Evolutionary conservation across 805 yeast genomes (phyloP).

Genomic region (Schwanniomyces sp.): DNA sequence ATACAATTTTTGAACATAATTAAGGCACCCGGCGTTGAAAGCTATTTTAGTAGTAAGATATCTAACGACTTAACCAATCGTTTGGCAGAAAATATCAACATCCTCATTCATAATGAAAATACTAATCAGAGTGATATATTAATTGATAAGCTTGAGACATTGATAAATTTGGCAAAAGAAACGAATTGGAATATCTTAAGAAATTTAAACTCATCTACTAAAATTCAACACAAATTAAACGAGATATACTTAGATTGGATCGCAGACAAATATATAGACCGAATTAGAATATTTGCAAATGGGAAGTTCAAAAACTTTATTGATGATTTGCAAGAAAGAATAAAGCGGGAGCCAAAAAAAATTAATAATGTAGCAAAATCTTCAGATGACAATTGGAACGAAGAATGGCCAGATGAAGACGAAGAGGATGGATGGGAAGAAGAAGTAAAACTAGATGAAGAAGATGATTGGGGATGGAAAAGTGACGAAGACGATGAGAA

Average conservation of each 20-base stretch:
- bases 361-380: not conserved
- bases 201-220: constrained; percentile 5
- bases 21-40: constrained; percentile 18
- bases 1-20: constrained; percentile 29
- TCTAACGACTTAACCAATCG: constrained; percentile 26
- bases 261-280: constrained; percentile 30
- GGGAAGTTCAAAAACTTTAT: constrained; percentile 9
- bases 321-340: constrained; percentile 10
- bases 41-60: constrained; percentile 25
- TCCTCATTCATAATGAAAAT: constrained; percentile 9
- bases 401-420: constrained; percentile 12
- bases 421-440: constrained; percentile 17
- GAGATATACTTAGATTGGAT: constrained; percentile 31
- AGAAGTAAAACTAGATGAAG: constrained; percentile 5
- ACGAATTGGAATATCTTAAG: constrained; percentile 13
- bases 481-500: constrained; percentile 3
- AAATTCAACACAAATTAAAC: constrained; percentile 15
- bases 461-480: constrained; percentile 13
- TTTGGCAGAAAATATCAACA: constrained; percentile 30
- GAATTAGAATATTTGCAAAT: constrained; percentile 21
- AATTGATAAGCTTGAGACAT: constrained; percentile 18
- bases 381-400: constrained; percentile 15
- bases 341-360: constrained; percentile 9
- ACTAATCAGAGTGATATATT: constrained; percentile 12
- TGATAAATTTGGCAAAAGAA: constrained; percentile 8